These are phyloP conservation scores for Cryptosporidium bovis DNA, from an alignment of 169 alveolate species.

Conservation along the genomic window DNA sequence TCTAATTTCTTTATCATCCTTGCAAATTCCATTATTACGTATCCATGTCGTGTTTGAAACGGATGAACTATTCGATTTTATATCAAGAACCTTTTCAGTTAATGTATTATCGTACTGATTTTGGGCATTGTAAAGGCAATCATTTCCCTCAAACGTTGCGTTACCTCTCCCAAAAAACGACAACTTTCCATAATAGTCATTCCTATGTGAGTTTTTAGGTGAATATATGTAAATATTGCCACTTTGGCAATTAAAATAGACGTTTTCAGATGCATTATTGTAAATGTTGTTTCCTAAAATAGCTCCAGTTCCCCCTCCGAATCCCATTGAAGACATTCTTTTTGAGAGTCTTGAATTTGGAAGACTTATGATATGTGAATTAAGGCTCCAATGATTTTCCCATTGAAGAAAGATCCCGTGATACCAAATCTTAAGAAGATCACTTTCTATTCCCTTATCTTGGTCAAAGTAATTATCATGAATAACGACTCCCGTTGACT, in stretches of 20 bases:
- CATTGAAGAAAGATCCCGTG: slow-evolving; percentile 63
- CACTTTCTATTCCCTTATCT: slow-evolving; percentile 64
- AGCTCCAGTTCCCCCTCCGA: not conserved
- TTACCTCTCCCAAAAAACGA: not conserved
- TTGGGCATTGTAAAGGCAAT: not conserved
- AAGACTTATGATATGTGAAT: slow-evolving; percentile 18
- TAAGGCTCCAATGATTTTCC: slow-evolving; percentile 72
- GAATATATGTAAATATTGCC: not conserved
- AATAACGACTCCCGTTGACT: not conserved
- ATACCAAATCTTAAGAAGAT: slow-evolving; percentile 53
- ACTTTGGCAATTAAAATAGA: not conserved
- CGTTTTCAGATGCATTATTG: not conserved
- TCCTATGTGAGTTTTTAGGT: not conserved
- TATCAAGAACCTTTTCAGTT: not conserved
- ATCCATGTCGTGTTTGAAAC: not conserved
- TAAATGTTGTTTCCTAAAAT: not conserved
- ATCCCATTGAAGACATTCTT: slow-evolving; percentile 2
- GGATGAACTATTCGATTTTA: not conserved
- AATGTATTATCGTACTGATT: not conserved
- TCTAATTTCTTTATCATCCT: not conserved
- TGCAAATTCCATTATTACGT: not conserved
- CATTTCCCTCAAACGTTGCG: not conserved
- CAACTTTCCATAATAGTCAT: not conserved
- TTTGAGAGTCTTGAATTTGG: slow-evolving; percentile 26
- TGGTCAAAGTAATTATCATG: not conserved